A percentile compares a stretch with the other conserved stretches of the same genome.
phyloP scores from a whole-genome alignment of 2,329 filamentous ascomycete genomes.

The Colletotrichum sidae region DNA sequence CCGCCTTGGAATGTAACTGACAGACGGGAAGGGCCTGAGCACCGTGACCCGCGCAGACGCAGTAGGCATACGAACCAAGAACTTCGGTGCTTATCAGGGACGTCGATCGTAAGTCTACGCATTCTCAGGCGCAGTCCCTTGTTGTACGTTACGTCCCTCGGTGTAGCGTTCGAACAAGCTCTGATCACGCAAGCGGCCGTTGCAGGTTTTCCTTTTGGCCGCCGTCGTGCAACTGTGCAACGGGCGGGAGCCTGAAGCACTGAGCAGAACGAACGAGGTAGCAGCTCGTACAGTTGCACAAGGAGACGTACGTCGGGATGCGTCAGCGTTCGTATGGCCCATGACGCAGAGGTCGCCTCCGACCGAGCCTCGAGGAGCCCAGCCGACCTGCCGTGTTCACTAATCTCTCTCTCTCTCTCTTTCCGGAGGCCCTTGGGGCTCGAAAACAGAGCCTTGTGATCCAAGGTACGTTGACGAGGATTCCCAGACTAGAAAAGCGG shows the following conservation, averaged over 20 bases:
- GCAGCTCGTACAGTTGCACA: slow-evolving; percentile 5
- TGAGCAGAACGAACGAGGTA: slow-evolving; percentile 2
- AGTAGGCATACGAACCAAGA: too few species aligned
- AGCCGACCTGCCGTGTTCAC: slow-evolving; percentile 2
- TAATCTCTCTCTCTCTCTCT: neutral
- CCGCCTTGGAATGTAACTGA: too few species aligned
- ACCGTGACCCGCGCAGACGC: too few species aligned
- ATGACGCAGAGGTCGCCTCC: neutral
- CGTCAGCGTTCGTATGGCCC: slow-evolving; percentile 1
- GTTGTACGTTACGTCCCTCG: too few species aligned
- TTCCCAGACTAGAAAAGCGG: neutral
- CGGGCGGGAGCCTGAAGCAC: slow-evolving; percentile 3
- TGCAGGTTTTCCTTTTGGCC: slow-evolving; percentile 5
- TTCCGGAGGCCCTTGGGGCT: neutral
- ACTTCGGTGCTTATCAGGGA: too few species aligned
- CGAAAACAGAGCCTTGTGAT: slow-evolving; percentile 8
- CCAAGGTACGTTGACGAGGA: slow-evolving; percentile 23
- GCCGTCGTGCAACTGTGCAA: slow-evolving; percentile 18
- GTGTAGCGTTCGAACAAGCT: slow-evolving; percentile 1
- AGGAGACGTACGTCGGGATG: neutral
- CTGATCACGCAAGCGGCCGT: slow-evolving; percentile 30
- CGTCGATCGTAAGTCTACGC: too few species aligned
- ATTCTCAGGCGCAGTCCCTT: too few species aligned
- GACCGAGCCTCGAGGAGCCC: neutral
- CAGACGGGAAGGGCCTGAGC: too few species aligned